Conservation (phyloP, 192 early-diverging fungal species). For the Backusella tarrabulga region DNA sequence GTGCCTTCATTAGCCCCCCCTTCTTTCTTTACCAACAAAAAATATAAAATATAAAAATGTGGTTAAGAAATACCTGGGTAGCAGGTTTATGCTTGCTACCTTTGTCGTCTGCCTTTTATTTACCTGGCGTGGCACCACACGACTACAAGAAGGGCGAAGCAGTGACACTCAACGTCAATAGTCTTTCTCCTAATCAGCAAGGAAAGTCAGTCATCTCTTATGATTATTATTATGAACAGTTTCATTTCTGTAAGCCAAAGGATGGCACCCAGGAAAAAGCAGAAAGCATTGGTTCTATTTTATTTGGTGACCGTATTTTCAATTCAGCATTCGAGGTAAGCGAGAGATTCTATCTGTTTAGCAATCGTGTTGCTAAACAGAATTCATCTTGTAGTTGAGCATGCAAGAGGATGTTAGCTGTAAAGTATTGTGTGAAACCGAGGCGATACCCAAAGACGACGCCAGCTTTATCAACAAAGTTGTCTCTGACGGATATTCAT, state of each 20-base stretch:
- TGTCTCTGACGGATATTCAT: slow-evolving; percentile 71
- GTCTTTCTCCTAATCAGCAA: slow-evolving; percentile 71
- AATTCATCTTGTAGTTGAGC: slow-evolving; percentile 42
- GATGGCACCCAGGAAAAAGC: slow-evolving; percentile 59
- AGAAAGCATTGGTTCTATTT: slow-evolving; percentile 87
- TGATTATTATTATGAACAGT: slow-evolving; percentile 84
- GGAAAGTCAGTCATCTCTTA: slow-evolving; percentile 80
- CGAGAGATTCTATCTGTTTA: background rate
- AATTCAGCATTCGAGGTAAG: slow-evolving; percentile 76
- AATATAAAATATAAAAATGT: background rate
- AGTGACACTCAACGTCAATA: slow-evolving; percentile 85
- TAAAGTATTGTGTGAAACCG: slow-evolving; percentile 59
- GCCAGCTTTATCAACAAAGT: slow-evolving; percentile 87
- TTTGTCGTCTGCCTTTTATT: slow-evolving; percentile 72
- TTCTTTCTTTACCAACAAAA: background rate
- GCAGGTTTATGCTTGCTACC: slow-evolving; percentile 3
- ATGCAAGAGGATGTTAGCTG: slow-evolving; percentile 66
- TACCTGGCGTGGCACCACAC: slow-evolving; percentile 90
- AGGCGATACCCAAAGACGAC: slow-evolving; percentile 61
- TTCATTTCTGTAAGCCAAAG: slow-evolving; percentile 83
- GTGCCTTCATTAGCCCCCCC: background rate
- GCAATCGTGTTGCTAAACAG: too few relatives aligned
- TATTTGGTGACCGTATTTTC: slow-evolving; percentile 95
- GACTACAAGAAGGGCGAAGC: slow-evolving; percentile 70
- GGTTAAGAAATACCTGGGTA: slow-evolving; percentile 1